Evolutionary conservation across 805 yeast species (phyloP).

Genomic region (Tetrapisispora namnaoensis): DNA sequence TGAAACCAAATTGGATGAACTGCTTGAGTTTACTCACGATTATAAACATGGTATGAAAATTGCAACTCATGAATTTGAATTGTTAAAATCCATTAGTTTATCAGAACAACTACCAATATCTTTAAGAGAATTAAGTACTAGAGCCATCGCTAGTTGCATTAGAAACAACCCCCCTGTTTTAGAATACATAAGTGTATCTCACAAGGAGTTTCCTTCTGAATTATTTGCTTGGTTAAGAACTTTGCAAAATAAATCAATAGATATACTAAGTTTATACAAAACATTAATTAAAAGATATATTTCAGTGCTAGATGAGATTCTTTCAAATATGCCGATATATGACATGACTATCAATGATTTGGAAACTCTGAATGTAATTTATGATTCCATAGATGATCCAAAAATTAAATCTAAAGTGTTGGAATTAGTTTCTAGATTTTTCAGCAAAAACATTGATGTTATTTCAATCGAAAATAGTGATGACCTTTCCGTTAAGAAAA

Average conservation of each 20-base stretch:
- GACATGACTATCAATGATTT: slow-evolving; percentile 8
- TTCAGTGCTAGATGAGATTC: slow-evolving; percentile 21
- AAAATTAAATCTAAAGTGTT: slow-evolving; percentile 22
- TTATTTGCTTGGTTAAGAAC: slow-evolving; percentile 1
- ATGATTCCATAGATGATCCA: slow-evolving; percentile 11
- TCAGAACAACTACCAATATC: slow-evolving; percentile 10
- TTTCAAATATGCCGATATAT: slow-evolving; percentile 8
- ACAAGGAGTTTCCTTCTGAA: slow-evolving; percentile 21
- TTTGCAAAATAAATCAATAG: background rate
- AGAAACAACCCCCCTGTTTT: slow-evolving; percentile 66
- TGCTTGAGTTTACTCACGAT: slow-evolving; percentile 60
- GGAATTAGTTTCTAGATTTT: slow-evolving; percentile 20
- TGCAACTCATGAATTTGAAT: slow-evolving; percentile 23
- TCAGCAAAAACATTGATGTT: slow-evolving; percentile 3
- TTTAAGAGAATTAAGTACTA: slow-evolving; percentile 42
- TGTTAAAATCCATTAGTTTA: slow-evolving; percentile 11
- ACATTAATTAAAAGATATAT: slow-evolving; percentile 21
- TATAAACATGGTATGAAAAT: slow-evolving; percentile 49
- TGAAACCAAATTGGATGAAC: slow-evolving; percentile 26
- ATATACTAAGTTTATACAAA: slow-evolving; percentile 1
- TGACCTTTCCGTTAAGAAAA: slow-evolving; percentile 1
- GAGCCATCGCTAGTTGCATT: slow-evolving; percentile 56
- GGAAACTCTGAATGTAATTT: slow-evolving; percentile 13
- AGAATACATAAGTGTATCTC: slow-evolving; percentile 26
- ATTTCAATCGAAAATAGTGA: slow-evolving; percentile 1